Base-by-base conservation (phyloP, 1,284 basidiomycete genomes). In the Ceratobasidium sp. region DNA sequence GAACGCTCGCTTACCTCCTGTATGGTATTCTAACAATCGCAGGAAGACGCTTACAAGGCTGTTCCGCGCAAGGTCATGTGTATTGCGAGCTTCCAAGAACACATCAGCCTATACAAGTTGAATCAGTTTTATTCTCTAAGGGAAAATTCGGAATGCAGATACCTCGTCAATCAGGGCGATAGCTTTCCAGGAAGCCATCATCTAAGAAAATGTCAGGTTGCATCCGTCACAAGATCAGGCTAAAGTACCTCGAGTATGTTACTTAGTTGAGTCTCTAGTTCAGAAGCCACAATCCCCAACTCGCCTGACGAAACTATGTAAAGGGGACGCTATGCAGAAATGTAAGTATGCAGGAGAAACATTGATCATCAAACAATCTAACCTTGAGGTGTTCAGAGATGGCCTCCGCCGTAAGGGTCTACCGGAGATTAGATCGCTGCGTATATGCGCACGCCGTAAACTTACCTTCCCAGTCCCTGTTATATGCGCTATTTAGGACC, bases 11-110 rank as follows among this genome's bases (percentile, higher is more conserved):
- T 47, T 33, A 48, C 66, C 88, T 4, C 89, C 89, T 54, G 86
- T 86, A 81, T 90, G 89, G 80, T 90, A 90, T 79, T 91, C 89
- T 69, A 90, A 84, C 78, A 88, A 86, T 27, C 88, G 87, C 51
- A 89, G 82, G 73, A 90, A 90, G 19, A 89, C 87, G 2, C 89
- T 88, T 14, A 90, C 89, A 86, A 91, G 88, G 2, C 89, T 89
- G 78, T 90, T 91, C 14, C 89, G 85, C 78, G 87, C 84, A 8
- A 90, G 80, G 77, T 90, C 88, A 76, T 89, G 87, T 60, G 89
- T 79, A 1, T 88, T 88, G 22, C 89, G 86, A 79, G 87, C 85
- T 78, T 91, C 89, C 22, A 91, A 84, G 85, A 90, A 91, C 1
- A 90, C 82, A 79, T 87, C 87, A 7, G 87, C 87, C 81, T 72